Conservation (phyloP, 345 rosid species). For the Turritis glabra region DNA sequence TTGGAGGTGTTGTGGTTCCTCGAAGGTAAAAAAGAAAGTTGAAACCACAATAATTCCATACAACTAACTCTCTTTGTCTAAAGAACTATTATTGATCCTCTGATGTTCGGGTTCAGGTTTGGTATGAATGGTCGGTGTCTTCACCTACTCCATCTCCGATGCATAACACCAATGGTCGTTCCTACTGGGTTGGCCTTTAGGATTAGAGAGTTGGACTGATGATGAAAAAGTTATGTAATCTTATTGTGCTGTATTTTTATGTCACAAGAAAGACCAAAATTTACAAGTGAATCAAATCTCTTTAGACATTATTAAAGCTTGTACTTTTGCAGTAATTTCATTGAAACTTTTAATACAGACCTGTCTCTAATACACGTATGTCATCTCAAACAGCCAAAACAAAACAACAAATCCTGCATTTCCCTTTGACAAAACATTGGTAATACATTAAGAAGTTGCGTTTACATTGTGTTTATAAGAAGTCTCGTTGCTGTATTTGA, state of each 20-base stretch:
- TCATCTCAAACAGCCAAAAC: neutral
- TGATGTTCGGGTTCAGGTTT: conserved; percentile 54
- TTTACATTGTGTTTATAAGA: conserved; percentile 4
- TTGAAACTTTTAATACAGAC: neutral
- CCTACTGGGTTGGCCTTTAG: conserved; percentile 97
- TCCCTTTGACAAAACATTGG: neutral
- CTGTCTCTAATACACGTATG: neutral
- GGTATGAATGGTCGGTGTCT: conserved; percentile 95
- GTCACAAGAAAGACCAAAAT: conserved; percentile 2
- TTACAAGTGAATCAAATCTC: conserved; percentile 17
- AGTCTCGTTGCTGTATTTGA: conserved; percentile 37
- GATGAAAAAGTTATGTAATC: conserved; percentile 4
- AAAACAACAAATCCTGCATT: neutral
- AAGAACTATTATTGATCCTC: neutral
- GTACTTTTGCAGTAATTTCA: neutral
- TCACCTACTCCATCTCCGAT: conserved; percentile 65
- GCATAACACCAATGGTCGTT: conserved; percentile 94
- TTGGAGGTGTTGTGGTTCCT: conserved; percentile 85
- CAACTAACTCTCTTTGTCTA: neutral
- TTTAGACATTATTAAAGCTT: neutral
- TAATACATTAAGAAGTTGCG: neutral
- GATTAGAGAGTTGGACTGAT: conserved; percentile 2
- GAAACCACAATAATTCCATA: neutral
- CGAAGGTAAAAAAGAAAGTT: conserved; percentile 55
- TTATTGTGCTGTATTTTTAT: conserved; percentile 30